Base-by-base conservation (phyloP, 148 eudicot species). In the Heliosperma pusillum region DNA sequence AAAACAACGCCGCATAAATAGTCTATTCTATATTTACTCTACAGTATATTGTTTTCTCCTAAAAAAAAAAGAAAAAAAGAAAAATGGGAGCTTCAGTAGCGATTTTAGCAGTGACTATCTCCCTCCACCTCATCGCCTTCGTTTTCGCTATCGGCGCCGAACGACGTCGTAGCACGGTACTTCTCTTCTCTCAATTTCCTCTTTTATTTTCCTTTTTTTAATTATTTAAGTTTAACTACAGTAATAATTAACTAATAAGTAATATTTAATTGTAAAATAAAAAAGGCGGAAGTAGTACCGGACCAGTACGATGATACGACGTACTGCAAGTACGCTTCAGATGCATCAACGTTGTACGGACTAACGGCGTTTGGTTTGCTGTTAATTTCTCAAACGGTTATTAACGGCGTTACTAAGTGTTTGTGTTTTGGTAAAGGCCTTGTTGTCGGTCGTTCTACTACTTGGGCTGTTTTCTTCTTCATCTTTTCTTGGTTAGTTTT, bases 131-230 rank as follows among this genome's bases (percentile, higher is more conserved):
- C 85, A 87, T 93, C 42, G 98, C 98, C 70, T 93, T 93, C 79
- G 92, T 93, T 64, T 80, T 93, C 33, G 89, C 98, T 66, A 83
- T 90, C 78, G 98, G 98, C 44, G 98, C 96, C n/a, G 98, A 93
- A 74, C 89, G 91, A 21, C 98, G 98, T 69, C 96, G 98, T 44
- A 90, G 93, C 87, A 89, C 88, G 78, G 98, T 93, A 75, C 17
- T 59, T 36, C 19, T 45, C 19, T 16, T 7, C 20, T 0, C 15
- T 20, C 10, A 66, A 20, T 4, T 56, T 9, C 24, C 3, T 17
- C 11, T 3, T 21, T 63, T 72, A 19, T 40, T 16, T 42, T 7
- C 3, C 3, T 40, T 40, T 42, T 5, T 5, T 42, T 42, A 42
- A 42, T 42, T 42, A 42, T 5, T 42, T 42, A 40, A 40, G 3